Base-by-base conservation (phyloP, 2,329 filamentous ascomycete genomes). In the Fusarium cyanostomum region DNA sequence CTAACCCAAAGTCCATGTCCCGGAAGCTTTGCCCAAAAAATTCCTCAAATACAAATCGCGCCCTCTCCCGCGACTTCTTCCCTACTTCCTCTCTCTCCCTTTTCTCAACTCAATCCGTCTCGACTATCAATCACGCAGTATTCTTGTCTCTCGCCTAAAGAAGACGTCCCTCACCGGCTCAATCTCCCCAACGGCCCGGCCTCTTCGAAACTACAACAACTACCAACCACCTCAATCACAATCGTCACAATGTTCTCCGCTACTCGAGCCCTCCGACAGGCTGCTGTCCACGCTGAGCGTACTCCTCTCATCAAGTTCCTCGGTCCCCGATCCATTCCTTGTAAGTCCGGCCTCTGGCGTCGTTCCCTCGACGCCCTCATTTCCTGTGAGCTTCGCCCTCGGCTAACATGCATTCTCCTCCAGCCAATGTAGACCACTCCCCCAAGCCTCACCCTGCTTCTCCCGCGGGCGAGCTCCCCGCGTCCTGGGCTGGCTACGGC, bases 371-470 rank as follows among this genome's bases (percentile, higher is more conserved):
- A 33, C 43, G 18, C 26, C 15, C n/a, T 39, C 33, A 44, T 31
- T 21, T 44, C 41, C 44, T 27, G 10, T 38, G 18, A 26, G 12
- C 26, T 46, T 48, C 24, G 12, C 21, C 26, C 48, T 33, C n/a
- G 49, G 54, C 69, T 71, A 64, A 71, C 62, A 49, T 11, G 16
- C 16, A 15, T 38, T 28, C 24, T 26, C 24, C 53, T 31, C n/a
- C 78, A 92, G 90, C 88, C 70, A 78, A 82, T 56, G 73, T 92
- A 73, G 90, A 93, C 82, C 90, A 92, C 82, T 82, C 87, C 41
- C 89, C 90, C 62, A 84, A 87, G 68, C 85, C 86, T 69, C 91
- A 93, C 81, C 91, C 91, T 34, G 89, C 88, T 59, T 88, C 89
- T 26, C 89, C 90, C 39, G 83, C 82, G 31, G 80, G 86, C 71